Evolutionary conservation across 2,329 filamentous ascomycete species (phyloP).

Genomic region (Epichloe uncinata): DNA sequence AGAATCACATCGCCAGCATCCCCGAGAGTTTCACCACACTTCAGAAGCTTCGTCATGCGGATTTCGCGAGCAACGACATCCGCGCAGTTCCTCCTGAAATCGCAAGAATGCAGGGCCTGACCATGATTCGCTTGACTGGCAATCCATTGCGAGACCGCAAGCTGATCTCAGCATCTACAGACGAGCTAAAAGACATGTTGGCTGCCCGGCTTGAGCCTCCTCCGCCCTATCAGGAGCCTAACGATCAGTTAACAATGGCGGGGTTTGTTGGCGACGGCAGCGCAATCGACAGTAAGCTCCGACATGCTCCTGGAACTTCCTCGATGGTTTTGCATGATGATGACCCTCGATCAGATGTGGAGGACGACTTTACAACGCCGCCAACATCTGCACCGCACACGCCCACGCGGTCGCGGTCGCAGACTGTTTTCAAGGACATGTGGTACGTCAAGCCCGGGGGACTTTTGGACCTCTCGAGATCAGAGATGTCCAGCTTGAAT

Average conservation of each 20-base stretch:
- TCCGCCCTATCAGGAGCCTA: slow-evolving; percentile 25
- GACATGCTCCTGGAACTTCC: neutral
- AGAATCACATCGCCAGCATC: slow-evolving; percentile 67
- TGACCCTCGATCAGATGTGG: slow-evolving; percentile 36
- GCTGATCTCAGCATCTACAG: slow-evolving; percentile 65
- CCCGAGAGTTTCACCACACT: slow-evolving; percentile 63
- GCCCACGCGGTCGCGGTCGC: slow-evolving; percentile 33
- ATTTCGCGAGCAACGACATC: slow-evolving; percentile 79
- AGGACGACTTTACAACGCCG: slow-evolving; percentile 42
- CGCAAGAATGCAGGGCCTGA: slow-evolving; percentile 64
- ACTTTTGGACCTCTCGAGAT: slow-evolving; percentile 56
- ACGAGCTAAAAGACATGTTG: slow-evolving; percentile 67
- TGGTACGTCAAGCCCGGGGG: slow-evolving; percentile 49
- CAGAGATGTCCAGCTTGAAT: slow-evolving; percentile 46
- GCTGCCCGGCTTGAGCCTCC: slow-evolving; percentile 51
- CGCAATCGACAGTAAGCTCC: slow-evolving; percentile 15
- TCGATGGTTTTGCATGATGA: slow-evolving; percentile 21
- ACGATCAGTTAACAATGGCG: slow-evolving; percentile 9
- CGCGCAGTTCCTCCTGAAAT: slow-evolving; percentile 62
- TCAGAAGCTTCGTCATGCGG: slow-evolving; percentile 56
- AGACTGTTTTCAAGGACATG: slow-evolving; percentile 30
- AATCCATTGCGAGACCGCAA: slow-evolving; percentile 86
- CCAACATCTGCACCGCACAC: slow-evolving; percentile 40
- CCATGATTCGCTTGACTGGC: slow-evolving; percentile 65
- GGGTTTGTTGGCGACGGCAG: slow-evolving; percentile 17